Percentiles rank a stretch among this genome's conserved stretches.
Conservation (phyloP, 768 basidiomycete genomes). For the Coprinopsis sp. region DNA sequence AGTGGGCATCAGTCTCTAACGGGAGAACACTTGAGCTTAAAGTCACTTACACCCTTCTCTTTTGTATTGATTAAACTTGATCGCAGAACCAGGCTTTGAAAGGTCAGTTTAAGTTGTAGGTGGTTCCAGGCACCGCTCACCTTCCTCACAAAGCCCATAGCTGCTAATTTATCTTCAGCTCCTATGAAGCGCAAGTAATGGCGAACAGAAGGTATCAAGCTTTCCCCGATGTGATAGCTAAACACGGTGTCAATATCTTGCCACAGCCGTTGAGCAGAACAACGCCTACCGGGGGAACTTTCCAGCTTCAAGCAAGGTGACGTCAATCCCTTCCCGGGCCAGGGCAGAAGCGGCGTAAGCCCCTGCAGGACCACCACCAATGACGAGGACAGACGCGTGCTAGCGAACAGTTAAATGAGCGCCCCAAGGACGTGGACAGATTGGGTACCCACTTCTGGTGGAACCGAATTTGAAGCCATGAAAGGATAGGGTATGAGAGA, state of each 20-base stretch:
- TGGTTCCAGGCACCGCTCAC: constrained; percentile 21
- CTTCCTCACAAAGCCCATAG: constrained; percentile 49
- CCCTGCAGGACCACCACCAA: constrained; percentile 55
- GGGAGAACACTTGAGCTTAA: constrained; percentile 2
- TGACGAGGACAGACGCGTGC: constrained; percentile 41
- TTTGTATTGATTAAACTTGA: constrained; percentile 61
- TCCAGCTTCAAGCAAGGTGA: constrained; percentile 48
- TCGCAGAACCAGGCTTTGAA: constrained; percentile 52
- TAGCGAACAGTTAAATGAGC: constrained; percentile 14
- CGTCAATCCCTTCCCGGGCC: constrained; percentile 50
- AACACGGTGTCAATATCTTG: not conserved
- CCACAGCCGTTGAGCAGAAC: not conserved
- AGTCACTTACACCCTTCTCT: constrained; percentile 57
- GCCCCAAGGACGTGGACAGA: not conserved
- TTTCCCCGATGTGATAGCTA: constrained; percentile 58
- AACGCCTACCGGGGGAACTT: constrained; percentile 46
- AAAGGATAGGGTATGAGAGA: constrained; percentile 25
- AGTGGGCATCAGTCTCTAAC: constrained; percentile 3
- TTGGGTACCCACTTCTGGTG: constrained; percentile 23
- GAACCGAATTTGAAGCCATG: no score
- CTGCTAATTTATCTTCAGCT: constrained; percentile 46
- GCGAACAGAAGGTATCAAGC: constrained; percentile 56
- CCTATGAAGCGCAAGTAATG: constrained; percentile 57
- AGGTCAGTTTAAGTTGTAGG: constrained; percentile 1
- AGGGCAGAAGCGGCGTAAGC: constrained; percentile 53